These are phyloP conservation scores for Metarhizium album DNA, from an alignment of 2,329 filamentous ascomycete species.

Conservation along the genomic window DNA sequence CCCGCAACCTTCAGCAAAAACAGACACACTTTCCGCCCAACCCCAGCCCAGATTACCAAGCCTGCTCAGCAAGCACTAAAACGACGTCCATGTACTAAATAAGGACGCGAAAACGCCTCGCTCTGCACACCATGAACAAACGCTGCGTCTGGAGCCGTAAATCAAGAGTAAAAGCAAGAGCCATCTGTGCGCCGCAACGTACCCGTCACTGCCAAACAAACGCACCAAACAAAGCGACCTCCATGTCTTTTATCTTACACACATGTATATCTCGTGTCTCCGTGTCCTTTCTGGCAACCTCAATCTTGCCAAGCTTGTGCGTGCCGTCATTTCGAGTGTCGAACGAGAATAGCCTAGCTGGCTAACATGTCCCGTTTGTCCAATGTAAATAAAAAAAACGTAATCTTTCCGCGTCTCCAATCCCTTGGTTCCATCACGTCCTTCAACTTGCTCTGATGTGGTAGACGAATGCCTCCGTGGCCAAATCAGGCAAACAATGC, in stretches of 20 bases:
- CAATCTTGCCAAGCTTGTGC: neutral
- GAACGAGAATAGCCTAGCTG: neutral
- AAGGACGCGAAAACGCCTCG: neutral
- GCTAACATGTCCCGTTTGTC: neutral
- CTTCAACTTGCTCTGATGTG: neutral
- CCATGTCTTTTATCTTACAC: neutral
- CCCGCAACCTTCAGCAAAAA: neutral
- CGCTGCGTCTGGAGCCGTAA: neutral
- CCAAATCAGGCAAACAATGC: conserved; percentile 12
- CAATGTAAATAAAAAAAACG: neutral
- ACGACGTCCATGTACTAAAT: neutral
- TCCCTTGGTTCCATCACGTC: neutral
- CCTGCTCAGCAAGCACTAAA: neutral
- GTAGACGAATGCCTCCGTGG: neutral
- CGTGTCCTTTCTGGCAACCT: neutral
- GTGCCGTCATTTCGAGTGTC: neutral
- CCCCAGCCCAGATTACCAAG: neutral
- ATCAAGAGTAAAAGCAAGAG: conserved; percentile 5
- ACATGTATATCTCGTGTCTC: neutral
- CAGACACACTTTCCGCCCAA: neutral
- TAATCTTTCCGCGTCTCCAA: neutral
- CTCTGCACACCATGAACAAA: neutral
- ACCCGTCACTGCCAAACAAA: neutral
- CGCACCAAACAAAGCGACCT: neutral
- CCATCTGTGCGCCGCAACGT: neutral